Evolutionary conservation across 106 monocot genomes (phyloP).

Genomic region (Vanilla planifolia): DNA sequence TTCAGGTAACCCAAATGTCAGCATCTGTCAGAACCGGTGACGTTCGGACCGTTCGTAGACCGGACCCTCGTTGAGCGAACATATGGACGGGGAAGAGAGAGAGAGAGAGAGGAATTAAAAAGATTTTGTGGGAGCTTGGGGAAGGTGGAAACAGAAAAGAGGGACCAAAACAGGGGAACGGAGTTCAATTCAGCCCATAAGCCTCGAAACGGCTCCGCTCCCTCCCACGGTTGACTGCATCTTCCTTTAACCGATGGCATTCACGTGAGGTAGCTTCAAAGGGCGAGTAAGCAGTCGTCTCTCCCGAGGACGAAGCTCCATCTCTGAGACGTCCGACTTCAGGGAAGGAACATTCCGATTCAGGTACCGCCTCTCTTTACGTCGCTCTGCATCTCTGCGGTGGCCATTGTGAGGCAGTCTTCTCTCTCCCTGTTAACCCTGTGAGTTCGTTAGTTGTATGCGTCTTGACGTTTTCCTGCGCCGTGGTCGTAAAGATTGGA

Average conservation of each 20-base stretch:
- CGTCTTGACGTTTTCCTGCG: too few species aligned
- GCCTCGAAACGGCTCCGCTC: background rate
- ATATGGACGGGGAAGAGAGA: too few species aligned
- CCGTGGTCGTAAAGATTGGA: background rate
- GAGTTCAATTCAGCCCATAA: background rate
- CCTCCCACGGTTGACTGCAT: background rate
- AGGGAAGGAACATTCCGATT: conserved; percentile 2
- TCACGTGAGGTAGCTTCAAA: background rate
- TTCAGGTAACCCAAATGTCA: too few species aligned
- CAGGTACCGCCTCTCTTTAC: background rate
- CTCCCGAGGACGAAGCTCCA: conserved; percentile 2
- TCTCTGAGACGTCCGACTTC: background rate
- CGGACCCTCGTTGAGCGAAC: too few species aligned
- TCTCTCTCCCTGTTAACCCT: background rate
- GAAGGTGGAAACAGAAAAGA: conserved; percentile 1
- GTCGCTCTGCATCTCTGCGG: background rate
- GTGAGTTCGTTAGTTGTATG: background rate
- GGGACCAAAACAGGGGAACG: background rate
- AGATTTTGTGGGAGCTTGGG: background rate
- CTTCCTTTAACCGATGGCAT: background rate
- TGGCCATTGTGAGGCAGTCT: background rate
- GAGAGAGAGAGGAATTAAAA: background rate
- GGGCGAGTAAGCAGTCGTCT: background rate
- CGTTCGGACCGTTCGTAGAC: too few species aligned
- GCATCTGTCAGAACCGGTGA: too few species aligned